phyloP scores from a whole-genome alignment of 169 alveolate genomes.

The Eimeria zaria region DNA sequence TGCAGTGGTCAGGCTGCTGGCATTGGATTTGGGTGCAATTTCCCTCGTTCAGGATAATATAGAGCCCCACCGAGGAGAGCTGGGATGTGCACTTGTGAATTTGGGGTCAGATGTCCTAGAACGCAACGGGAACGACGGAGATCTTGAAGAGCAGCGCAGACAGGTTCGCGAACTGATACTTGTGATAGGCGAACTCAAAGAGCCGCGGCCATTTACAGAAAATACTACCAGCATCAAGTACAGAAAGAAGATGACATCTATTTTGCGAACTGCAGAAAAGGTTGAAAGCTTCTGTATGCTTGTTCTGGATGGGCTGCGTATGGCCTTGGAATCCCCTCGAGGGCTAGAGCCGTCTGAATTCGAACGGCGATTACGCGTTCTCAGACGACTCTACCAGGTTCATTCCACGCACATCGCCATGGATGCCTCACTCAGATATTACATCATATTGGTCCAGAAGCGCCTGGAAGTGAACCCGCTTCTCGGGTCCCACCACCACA shows the following conservation, averaged over 20 bases:
- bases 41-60: not conserved
- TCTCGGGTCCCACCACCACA: not conserved
- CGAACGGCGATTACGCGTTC: not conserved
- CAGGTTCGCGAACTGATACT: not conserved
- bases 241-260: not conserved
- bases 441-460: not conserved
- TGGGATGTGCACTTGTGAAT: not conserved
- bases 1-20: not conserved
- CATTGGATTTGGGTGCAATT: conserved; percentile 4
- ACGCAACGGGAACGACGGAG: not conserved
- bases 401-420: conserved; percentile 7
- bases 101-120: not conserved
- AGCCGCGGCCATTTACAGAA: conserved; percentile 8
- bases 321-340: not conserved
- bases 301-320: not conserved
- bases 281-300: not conserved
- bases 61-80: not conserved
- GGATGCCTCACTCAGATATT: not conserved
- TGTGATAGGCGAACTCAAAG: not conserved
- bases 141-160: not conserved
- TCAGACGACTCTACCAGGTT: not conserved
- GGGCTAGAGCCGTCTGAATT: not conserved
- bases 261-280: not conserved
- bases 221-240: not conserved
- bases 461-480: not conserved